Percentiles rank a stretch among this genome's conserved stretches.
phyloP scores from a whole-genome alignment of 2,329 filamentous ascomycete species.

The Colletotrichum echinochloae region DNA sequence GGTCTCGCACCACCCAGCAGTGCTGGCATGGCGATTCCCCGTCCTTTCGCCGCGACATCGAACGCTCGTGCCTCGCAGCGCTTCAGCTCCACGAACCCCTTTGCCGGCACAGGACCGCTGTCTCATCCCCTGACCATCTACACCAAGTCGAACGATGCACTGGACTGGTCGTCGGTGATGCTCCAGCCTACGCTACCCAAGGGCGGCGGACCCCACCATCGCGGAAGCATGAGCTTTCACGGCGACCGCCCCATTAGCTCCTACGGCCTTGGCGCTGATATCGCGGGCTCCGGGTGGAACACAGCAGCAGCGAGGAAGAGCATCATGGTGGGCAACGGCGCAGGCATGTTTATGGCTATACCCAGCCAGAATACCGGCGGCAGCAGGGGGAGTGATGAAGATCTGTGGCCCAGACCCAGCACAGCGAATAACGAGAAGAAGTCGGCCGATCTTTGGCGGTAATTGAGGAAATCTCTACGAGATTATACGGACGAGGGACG shows the following conservation, averaged over 20 bases:
- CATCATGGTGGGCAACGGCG: slow-evolving; percentile 64
- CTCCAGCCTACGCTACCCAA: slow-evolving; percentile 52
- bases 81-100: slow-evolving; percentile 70
- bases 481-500: background rate
- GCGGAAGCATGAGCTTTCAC: slow-evolving; percentile 38
- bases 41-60: slow-evolving; percentile 44
- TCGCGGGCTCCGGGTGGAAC: slow-evolving; percentile 62
- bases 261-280: slow-evolving; percentile 68
- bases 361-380: slow-evolving; percentile 50
- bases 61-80: slow-evolving; percentile 50
- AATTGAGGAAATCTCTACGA: background rate
- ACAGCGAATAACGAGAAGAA: slow-evolving; percentile 40
- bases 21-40: slow-evolving; percentile 43
- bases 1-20: slow-evolving; percentile 45
- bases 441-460: slow-evolving; percentile 36
- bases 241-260: slow-evolving; percentile 63
- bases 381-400: slow-evolving; percentile 45
- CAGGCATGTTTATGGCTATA: slow-evolving; percentile 65
- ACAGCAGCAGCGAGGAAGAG: slow-evolving; percentile 65
- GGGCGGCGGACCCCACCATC: slow-evolving; percentile 34
- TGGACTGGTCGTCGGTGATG: slow-evolving; percentile 69
- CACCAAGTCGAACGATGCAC: slow-evolving; percentile 68
- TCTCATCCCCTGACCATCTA: slow-evolving; percentile 70
- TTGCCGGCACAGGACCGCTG: slow-evolving; percentile 51
- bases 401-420: slow-evolving; percentile 48